Evolutionary conservation across 2,329 filamentous ascomycete species (phyloP).

Genomic region (Trichoderma arundinaceum): DNA sequence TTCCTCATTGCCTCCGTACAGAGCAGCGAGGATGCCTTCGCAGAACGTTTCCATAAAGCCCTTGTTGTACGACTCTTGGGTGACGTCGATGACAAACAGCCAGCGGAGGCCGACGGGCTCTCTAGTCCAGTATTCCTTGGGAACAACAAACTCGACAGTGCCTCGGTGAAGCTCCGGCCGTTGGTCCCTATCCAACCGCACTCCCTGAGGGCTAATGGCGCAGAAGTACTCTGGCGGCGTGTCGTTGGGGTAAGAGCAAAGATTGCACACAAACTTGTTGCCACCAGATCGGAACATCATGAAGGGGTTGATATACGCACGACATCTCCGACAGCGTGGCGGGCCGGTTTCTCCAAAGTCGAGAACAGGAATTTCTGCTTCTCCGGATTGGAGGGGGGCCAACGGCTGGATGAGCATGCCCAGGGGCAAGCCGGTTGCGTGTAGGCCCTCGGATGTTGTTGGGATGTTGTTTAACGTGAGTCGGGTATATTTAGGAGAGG

Average conservation of each 20-base stretch:
- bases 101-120: conserved; percentile 86
- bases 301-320: conserved; percentile 98
- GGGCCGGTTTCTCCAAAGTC: conserved; percentile 94
- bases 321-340: conserved; percentile 87
- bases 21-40: conserved; percentile 80
- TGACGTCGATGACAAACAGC: conserved; percentile 92
- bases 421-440: conserved; percentile 80
- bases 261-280: conserved; percentile 97
- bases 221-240: conserved; percentile 91
- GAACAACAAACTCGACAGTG: conserved; percentile 94
- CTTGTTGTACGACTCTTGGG: conserved; percentile 87
- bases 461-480: conserved; percentile 95
- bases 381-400: conserved; percentile 80
- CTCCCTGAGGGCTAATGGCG: conserved; percentile 83
- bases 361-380: conserved; percentile 85
- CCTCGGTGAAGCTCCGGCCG: conserved; percentile 88
- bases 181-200: conserved; percentile 85
- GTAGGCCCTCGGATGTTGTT: conserved; percentile 76
- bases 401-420: conserved; percentile 89
- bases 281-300: conserved; percentile 96
- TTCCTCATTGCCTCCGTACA: conserved; percentile 73
- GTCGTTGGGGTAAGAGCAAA: conserved; percentile 97
- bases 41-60: conserved; percentile 91
- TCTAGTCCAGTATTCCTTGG: conserved; percentile 98
- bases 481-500: conserved; percentile 90